Evolutionary conservation across 1,284 basidiomycete species (phyloP).

Genomic region (Bjerkandera adusta): DNA sequence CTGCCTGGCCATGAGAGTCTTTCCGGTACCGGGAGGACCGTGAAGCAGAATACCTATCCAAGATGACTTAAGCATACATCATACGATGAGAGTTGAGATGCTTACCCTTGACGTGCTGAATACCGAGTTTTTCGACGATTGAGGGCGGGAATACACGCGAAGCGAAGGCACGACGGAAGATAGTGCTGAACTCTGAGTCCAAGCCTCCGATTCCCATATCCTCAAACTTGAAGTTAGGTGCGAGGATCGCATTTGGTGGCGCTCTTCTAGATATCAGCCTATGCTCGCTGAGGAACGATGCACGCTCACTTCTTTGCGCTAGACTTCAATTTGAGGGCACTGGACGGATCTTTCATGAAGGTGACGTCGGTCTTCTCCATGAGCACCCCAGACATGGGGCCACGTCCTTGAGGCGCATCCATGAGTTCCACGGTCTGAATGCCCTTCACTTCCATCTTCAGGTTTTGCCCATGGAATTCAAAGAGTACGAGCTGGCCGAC

Average conservation of each 20-base stretch:
- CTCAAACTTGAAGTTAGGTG: constrained; percentile 99
- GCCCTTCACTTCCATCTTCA: constrained; percentile 73
- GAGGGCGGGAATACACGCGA: constrained; percentile 97
- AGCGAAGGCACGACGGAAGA: constrained; percentile 98
- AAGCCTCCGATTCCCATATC: constrained; percentile 99
- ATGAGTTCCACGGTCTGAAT: constrained; percentile 70
- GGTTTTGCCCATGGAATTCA: constrained; percentile 88
- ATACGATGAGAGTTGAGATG: background rate
- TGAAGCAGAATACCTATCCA: constrained; percentile 84
- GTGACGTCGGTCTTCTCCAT: constrained; percentile 92
- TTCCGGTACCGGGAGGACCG: constrained; percentile 98
- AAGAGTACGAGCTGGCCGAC: constrained; percentile 79
- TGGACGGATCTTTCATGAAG: constrained; percentile 82
- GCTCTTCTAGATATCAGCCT: constrained; percentile 45
- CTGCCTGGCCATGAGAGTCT: constrained; percentile 97
- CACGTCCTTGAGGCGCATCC: constrained; percentile 46
- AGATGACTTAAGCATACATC: background rate
- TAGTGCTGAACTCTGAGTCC: constrained; percentile 93
- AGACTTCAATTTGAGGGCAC: constrained; percentile 88
- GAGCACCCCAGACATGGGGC: constrained; percentile 59
- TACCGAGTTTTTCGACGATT: constrained; percentile 96
- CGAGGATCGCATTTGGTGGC: constrained; percentile 92
- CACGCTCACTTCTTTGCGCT: constrained; percentile 79
- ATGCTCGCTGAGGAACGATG: background rate
- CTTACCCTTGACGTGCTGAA: constrained; percentile 95